phyloP scores from a whole-genome alignment of 169 alveolate species.

The Eimeria necatrix region DNA sequence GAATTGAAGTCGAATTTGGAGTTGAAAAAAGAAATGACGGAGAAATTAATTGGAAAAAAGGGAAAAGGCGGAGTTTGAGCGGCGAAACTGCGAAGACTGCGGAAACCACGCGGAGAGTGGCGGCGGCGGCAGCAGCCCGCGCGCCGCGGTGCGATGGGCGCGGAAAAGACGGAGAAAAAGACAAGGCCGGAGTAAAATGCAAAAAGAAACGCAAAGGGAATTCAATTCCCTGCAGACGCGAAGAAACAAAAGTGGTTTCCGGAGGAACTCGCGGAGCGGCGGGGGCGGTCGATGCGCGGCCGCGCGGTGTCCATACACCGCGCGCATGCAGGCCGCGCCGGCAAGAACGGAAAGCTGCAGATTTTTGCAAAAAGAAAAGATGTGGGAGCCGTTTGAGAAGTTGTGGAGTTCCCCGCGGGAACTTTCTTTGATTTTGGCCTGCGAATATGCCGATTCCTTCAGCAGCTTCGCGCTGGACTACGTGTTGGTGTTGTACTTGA shows the following conservation, averaged over 20 bases:
- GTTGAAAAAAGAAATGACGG: background rate
- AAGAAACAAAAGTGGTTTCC: background rate
- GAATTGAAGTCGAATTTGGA: too few relatives aligned
- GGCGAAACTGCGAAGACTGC: background rate
- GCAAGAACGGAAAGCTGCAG: background rate
- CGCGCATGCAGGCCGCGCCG: background rate
- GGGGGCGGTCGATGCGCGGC: background rate
- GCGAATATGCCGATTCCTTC: conserved; percentile 82
- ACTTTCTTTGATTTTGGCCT: conserved; percentile 38
- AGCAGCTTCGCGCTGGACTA: conserved; percentile 79
- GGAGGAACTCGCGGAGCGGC: too few relatives aligned
- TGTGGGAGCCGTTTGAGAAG: conserved; percentile 12
- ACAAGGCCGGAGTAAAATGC: background rate
- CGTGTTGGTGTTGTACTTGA: conserved; percentile 72
- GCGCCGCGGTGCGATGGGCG: background rate
- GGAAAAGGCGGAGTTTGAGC: background rate
- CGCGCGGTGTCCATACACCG: conserved; percentile 19
- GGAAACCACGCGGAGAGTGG: background rate
- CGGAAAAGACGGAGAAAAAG: background rate
- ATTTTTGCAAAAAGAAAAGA: background rate
- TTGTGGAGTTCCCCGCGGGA: conserved; percentile 67
- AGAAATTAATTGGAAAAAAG: background rate
- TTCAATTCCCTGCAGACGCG: background rate
- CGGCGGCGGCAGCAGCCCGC: background rate
- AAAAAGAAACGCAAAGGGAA: background rate